Evolutionary conservation across 2,329 filamentous ascomycete species (phyloP).

Genomic region (Phyllosticta citriasiana): DNA sequence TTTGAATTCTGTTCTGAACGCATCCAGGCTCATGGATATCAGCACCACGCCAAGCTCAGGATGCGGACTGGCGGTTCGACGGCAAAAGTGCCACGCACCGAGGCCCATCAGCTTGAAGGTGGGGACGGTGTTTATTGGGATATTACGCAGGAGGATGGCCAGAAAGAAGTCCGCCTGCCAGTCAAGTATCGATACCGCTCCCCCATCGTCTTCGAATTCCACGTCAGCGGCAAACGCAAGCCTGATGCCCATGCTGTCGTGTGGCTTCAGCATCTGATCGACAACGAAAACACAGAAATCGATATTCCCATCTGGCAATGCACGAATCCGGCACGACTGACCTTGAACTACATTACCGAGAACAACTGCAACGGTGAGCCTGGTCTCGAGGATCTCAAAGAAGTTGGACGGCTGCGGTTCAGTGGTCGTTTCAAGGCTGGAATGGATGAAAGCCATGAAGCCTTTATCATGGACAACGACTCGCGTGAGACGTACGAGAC

Average conservation of each 20-base stretch:
- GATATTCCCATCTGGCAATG: conserved; percentile 90
- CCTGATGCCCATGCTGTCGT: conserved; percentile 67
- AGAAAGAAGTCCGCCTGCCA: conserved; percentile 60
- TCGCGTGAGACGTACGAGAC: conserved; percentile 87
- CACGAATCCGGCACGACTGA: conserved; percentile 61
- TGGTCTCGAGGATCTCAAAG: conserved; percentile 64
- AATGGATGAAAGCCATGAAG: conserved; percentile 75
- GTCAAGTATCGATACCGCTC: conserved; percentile 86
- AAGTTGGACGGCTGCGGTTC: conserved; percentile 76
- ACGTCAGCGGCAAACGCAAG: conserved; percentile 56
- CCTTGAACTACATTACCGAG: conserved; percentile 86
- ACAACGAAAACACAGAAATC: conserved; percentile 66
- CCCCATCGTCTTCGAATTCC: conserved; percentile 81
- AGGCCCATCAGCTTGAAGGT: conserved; percentile 50
- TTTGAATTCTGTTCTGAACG: conserved; percentile 73
- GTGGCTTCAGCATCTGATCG: conserved; percentile 78
- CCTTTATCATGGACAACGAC: conserved; percentile 78
- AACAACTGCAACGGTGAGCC: conserved; percentile 59
- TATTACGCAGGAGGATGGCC: conserved; percentile 39
- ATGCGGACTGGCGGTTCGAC: conserved; percentile 78
- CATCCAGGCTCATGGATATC: conserved; percentile 56
- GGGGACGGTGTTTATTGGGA: conserved; percentile 53
- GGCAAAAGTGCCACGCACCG: conserved; percentile 54
- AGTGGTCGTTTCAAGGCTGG: conserved; percentile 76
- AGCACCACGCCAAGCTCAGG: conserved; percentile 56